Conservation (phyloP, 2,329 filamentous ascomycete species). For the Neofusicoccum sp. region DNA sequence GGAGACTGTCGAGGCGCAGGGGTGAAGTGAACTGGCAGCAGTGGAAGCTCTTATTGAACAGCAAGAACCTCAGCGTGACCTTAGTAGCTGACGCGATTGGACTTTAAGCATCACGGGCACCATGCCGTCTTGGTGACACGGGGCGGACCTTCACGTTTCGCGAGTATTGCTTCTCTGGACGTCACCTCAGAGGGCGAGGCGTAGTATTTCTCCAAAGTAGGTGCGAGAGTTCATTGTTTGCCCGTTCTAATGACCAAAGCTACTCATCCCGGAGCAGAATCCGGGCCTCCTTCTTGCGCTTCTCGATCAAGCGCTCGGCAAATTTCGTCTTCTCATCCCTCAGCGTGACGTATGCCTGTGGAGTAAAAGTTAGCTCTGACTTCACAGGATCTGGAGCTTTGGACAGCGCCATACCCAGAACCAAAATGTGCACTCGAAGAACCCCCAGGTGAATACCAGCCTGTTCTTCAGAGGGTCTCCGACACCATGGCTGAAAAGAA, state of each 20-base stretch:
- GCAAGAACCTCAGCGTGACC: not conserved
- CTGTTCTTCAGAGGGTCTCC: constrained; percentile 66
- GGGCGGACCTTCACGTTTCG: too few relatives aligned
- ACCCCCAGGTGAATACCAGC: constrained; percentile 79
- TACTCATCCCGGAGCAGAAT: constrained; percentile 1
- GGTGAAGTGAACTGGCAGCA: not conserved
- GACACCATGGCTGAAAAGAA: constrained; percentile 19
- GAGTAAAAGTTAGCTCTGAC: constrained; percentile 8
- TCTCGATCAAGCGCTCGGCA: constrained; percentile 30
- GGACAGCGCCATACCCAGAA: constrained; percentile 64
- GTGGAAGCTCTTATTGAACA: not conserved
- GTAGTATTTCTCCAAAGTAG: too few relatives aligned
- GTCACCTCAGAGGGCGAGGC: too few relatives aligned
- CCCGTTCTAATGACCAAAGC: not conserved
- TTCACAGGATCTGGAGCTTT: not conserved
- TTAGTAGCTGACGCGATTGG: too few relatives aligned
- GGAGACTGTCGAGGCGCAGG: too few relatives aligned
- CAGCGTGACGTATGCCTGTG: constrained; percentile 34
- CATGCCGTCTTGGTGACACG: too few relatives aligned
- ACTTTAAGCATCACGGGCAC: too few relatives aligned
- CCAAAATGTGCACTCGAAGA: constrained; percentile 81
- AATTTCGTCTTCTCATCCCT: constrained; percentile 37
- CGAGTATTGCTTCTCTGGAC: not conserved
- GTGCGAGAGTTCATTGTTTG: too few relatives aligned
- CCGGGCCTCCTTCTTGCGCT: constrained; percentile 31